A percentile compares a stretch with the other conserved stretches of the same genome.
phyloP scores from a whole-genome alignment of 768 basidiomycete genomes.

The Suillus alpinus region DNA sequence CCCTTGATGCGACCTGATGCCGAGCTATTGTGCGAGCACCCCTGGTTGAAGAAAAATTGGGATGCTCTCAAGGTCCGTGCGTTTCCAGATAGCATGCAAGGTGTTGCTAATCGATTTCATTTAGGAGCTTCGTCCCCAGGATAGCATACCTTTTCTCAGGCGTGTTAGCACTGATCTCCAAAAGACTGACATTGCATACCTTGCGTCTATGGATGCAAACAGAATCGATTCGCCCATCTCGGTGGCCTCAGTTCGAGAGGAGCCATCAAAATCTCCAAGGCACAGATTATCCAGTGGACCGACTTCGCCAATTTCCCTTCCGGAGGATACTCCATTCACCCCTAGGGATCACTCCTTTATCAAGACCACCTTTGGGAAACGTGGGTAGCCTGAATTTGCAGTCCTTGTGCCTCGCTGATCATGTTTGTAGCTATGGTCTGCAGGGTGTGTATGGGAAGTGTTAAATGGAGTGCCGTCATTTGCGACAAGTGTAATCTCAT shows the following conservation, averaged over 20 bases:
- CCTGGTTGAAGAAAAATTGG: conserved; percentile 85
- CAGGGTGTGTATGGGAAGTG: conserved; percentile 73
- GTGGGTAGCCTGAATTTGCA: conserved; percentile 47
- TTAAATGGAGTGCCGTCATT: conserved; percentile 85
- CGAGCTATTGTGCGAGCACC: conserved; percentile 82
- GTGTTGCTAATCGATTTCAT: conserved; percentile 5
- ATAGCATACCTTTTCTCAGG: conserved; percentile 92
- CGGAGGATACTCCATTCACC: conserved; percentile 42
- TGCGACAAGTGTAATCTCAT: conserved; percentile 91
- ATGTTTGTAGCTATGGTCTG: conserved; percentile 71
- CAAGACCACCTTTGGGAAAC: conserved; percentile 89
- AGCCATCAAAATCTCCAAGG: conserved; percentile 33
- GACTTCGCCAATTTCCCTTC: conserved; percentile 20
- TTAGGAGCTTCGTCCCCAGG: conserved; percentile 83
- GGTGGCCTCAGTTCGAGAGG: conserved; percentile 44
- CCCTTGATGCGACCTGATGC: conserved; percentile 82
- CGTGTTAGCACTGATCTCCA: conserved; percentile 86
- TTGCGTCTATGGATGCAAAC: conserved; percentile 36
- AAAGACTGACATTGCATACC: conserved; percentile 60
- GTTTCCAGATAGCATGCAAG: neutral
- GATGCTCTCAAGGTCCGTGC: conserved; percentile 67
- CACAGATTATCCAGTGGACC: conserved; percentile 40
- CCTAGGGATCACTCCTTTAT: conserved; percentile 81
- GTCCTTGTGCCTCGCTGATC: conserved; percentile 6
- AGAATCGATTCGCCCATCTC: conserved; percentile 38